Evolutionary conservation across 2,329 filamentous ascomycete genomes (phyloP), one percentile per base, ranked within the genome.

Genomic region (Dryadomyces quercivorus): DNA sequence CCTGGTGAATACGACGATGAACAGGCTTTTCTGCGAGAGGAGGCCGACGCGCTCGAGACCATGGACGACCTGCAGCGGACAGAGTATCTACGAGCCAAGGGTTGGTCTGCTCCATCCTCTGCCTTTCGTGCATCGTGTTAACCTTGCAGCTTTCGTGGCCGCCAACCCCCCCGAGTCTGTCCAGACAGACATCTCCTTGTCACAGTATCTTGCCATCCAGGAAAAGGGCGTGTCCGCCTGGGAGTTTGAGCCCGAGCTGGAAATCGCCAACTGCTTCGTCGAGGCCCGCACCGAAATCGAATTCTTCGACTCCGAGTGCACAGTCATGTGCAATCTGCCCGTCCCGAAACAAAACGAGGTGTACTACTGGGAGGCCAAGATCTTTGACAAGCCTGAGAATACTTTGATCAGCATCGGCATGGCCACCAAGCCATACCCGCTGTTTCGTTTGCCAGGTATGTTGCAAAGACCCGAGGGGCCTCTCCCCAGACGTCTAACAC

Each of bases 141-240:
- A 7, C 13, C 15, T 1, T 31, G 26, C 62, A 98, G 93, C 92
- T 36, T 98, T 95, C 66, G 83, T 96, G 58, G 85, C 93, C 68
- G 88, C 85, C 55, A 96, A 97, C 66, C 93, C 92, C 3, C 90
- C 93, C 60, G 93, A 98, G 69, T 97, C 93, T 8, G 74, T 92
- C 56, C 90, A 93, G 64, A 97, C 93, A 61, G 93, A 98, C 66
- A 98, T 98, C 60, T 97, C 93, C 21, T 74, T 98, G 59, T 97
- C 93, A 40, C 93, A 98, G 68, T 97, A 95, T 67, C 79, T 98
- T 56, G 93, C 93, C 45, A 98, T 98, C 61, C 93, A 98, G 72
- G 93, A 98, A 73, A 98, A 98, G 70, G 93, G 93, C 51, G 92
- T 98, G n/a, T 95, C 93, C 5, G 93, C 93, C 7, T 98, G 93